Evolutionary conservation across 1,284 basidiomycete species (phyloP), one percentile per base, ranked within the genome.

Genomic region (Boletus semigastroideus): DNA sequence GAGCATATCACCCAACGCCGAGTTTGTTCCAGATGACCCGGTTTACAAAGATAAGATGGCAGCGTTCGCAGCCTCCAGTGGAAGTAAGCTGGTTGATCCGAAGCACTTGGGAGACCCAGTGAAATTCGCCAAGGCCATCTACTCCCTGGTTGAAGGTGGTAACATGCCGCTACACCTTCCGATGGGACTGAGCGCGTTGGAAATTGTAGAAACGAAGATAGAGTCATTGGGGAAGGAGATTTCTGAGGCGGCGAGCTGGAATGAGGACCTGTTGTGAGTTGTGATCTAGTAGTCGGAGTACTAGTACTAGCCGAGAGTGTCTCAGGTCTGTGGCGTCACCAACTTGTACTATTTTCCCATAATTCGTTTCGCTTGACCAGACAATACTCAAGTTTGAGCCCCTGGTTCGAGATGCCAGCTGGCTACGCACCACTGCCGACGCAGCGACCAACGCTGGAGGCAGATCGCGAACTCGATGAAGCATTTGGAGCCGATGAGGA

Each of bases 391-490:
- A 12, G 38, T 25, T 22, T 20, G 46, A 36, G 33, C 37, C 37
- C 42, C 22, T 28, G 31, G 34, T 33, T 43, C 42, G 25, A 49
- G 33, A 78, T 81, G 72, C 67, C 76, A 58, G 68, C 72, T 48
- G 74, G 75, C 42, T 86, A 86, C 59, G 70, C 78, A 34, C 74
- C 76, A 36, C 66, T 85, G 31, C 74, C 77, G 43, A 79, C 76
- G 55, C 78, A 78, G 42, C 75, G 70, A 50, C 72, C 74, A 46
- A 61, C 65, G 11, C 56, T 55, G 16, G 78, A 84, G 61, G 74
- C 78, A 52, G 78, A 83, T 52, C 73, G 76, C 49, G 86, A 88
- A 66, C 76, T 88, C 54, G 77, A 86, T 58, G 84, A 80, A 44
- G 83, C 86, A 0, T 88, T 88, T 57, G 82, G 76, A 42, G 74